Evolutionary conservation across 2,329 filamentous ascomycete genomes (phyloP), one percentile per base, ranked within the genome.

Genomic region (Whalleya microplaca): DNA sequence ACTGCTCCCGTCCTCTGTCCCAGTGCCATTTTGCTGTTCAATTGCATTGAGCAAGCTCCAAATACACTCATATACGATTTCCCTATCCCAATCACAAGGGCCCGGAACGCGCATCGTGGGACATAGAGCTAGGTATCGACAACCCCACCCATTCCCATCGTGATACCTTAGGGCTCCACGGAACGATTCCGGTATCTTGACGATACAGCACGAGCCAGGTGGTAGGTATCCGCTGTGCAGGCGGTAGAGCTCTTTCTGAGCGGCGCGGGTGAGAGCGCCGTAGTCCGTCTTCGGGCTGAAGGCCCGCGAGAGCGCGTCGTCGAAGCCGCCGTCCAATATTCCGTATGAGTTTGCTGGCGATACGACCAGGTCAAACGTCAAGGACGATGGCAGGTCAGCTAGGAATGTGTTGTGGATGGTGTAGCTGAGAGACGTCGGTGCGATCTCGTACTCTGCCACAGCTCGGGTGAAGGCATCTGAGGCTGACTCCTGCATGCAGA

Each of bases 291-390:
- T 57, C 0, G 79, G 79, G 1, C 77, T 76, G 56, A 83, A 77
- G 10, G 74, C 73, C 29, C 74, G 72, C 0, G 80, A 82, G 52
- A 84, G 79, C 21, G 81, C 81, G 59, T 82, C 77, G 66, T 84
- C 80, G 59, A 83, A 84, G 46, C 75, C 79, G 23, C 82, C 82
- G 59, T 84, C 81, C 0, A 85, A 74, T 1, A 75, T 74, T 23
- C 75, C 81, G 64, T 82, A 84, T 1, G 79, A 82, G 62, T 84
- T 84, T 42, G 81, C 80, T 0, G 81, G 81, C 1, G 81, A 84
- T 20, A 83, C 79, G 42, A 84, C 69, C 12, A 78, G 70, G 63
- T 83, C 76, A 63, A 81, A 82, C 27, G 69, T 69, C 8, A 73
- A 65, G 0, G 56, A 48, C 0, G 63, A 10, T 0, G 76, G 69